Conservation (phyloP, 2,329 filamentous ascomycete species). For the Beauveria varroae region DNA sequence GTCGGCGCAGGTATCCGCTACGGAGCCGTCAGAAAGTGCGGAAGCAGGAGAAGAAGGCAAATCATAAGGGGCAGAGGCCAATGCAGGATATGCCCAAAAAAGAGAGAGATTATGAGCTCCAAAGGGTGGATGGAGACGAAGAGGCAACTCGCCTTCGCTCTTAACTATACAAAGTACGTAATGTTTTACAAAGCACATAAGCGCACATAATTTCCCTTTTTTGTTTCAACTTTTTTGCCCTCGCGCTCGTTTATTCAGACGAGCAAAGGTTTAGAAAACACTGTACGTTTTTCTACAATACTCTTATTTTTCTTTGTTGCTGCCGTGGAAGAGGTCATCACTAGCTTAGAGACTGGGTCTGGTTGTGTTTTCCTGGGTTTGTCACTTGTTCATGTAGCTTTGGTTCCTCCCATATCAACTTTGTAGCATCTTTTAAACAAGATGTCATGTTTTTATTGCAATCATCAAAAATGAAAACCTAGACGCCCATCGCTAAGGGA, state of each 20-base stretch:
- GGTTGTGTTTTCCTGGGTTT: no score
- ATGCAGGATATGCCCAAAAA: neutral
- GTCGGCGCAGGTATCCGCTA: neutral
- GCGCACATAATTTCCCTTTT: conserved; percentile 1
- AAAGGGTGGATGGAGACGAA: neutral
- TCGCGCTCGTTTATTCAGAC: neutral
- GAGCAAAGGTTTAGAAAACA: neutral
- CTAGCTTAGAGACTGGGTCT: no score
- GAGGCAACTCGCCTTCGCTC: neutral
- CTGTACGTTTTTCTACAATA: neutral
- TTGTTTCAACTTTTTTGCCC: neutral
- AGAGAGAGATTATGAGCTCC: neutral
- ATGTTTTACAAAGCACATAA: conserved; percentile 23
- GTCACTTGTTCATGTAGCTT: no score
- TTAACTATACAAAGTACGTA: conserved; percentile 22
- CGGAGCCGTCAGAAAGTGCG: neutral
- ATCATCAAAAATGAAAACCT: no score
- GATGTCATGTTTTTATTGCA: no score
- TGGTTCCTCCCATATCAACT: no score
- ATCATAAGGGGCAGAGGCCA: neutral
- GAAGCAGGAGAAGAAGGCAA: conserved; percentile 12
- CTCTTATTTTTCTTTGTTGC: no score
- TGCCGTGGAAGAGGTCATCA: no score
- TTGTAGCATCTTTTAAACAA: no score
- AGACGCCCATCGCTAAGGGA: neutral